Evolutionary conservation across 495 filamentous ascomycete species (phyloP).

Genomic region (Neurospora sp.): DNA sequence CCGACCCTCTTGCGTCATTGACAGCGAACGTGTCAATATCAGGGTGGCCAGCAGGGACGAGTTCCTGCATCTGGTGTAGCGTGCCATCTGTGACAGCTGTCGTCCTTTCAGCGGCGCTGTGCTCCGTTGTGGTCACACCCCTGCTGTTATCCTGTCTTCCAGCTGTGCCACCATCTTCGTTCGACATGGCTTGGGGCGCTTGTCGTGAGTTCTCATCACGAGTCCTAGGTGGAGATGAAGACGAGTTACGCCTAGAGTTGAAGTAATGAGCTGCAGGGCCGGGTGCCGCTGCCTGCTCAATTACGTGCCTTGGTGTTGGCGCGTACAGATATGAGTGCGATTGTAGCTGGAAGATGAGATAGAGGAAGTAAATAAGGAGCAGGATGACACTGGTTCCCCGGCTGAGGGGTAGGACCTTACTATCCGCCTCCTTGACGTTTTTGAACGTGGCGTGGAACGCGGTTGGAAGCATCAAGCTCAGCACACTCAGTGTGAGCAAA

Average conservation of each 20-base stretch:
- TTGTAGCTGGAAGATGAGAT: slow-evolving; percentile 82
- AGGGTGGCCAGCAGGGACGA: not conserved
- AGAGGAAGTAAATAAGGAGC: slow-evolving; percentile 69
- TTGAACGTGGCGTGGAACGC: slow-evolving; percentile 79
- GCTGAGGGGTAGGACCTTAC: slow-evolving; percentile 64
- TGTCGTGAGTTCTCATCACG: slow-evolving; percentile 9
- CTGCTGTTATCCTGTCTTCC: not conserved
- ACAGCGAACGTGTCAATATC: not conserved
- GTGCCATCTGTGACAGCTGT: not conserved
- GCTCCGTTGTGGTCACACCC: not conserved
- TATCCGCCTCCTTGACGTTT: slow-evolving; percentile 47
- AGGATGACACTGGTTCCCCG: slow-evolving; percentile 80
- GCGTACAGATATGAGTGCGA: slow-evolving; percentile 86
- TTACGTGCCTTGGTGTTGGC: slow-evolving; percentile 75
- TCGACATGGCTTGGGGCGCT: not conserved
- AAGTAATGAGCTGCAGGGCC: slow-evolving; percentile 70
- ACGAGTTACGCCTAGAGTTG: slow-evolving; percentile 34
- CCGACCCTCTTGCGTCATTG: not conserved
- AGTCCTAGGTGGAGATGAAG: slow-evolving; percentile 49
- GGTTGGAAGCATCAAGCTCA: slow-evolving; percentile 58
- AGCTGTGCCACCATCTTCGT: not conserved
- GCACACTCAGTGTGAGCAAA: slow-evolving; percentile 75
- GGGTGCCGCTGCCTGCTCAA: slow-evolving; percentile 77
- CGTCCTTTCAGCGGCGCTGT: not conserved
- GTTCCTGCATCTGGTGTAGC: not conserved